Base-by-base conservation (phyloP, 345 rosid genomes). In the Pistacia integerrima region DNA sequence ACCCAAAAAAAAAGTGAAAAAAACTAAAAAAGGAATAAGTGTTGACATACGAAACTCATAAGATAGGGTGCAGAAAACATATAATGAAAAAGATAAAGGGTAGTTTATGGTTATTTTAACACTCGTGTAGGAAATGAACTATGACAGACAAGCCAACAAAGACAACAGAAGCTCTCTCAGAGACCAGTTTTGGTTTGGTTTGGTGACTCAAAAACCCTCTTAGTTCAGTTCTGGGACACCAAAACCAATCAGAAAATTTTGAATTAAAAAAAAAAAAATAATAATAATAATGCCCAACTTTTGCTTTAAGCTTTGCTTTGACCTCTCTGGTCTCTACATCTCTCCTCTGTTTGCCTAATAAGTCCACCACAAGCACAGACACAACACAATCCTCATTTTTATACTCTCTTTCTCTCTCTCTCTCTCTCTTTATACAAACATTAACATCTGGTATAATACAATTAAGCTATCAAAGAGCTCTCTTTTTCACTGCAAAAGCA, bases 251-350 rank as follows among this genome's bases (percentile, higher is more conserved):
- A 64, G 54, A 30, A 79, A 61, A 63, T 62, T 67, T 61, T 67
- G 18, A 56, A 67, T 55, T 59, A 13, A 62, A 69, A 77, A 74
- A 73, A 59, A 11, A 17, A 0, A 46, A 54, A 55, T 48, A 60
- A 28, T 62, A 77, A 52, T 4, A 25, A 64, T 46, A 78, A 73
- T 6, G 30, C 36, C 59, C 35, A 36, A 75, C 64, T 77, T 75
- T 81, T 78, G 20, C 75, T 77, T 77, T 62, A 65, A 55, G 71
- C 64, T 73, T 77, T 61, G 70, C 85, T 78, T 83, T 78, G 88
- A 85, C 88, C 82, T 68, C 71, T 48, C 76, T 62, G 3, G 6
- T 22, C 74, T 64, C 76, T 51, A 68, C 35, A 73, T 59, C 74
- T 64, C 73, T 54, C n/a, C 0, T 5, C 46, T 41, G 8, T 75